Base-by-base conservation (phyloP, 2,329 filamentous ascomycete species). In the Penicillium olsonii region DNA sequence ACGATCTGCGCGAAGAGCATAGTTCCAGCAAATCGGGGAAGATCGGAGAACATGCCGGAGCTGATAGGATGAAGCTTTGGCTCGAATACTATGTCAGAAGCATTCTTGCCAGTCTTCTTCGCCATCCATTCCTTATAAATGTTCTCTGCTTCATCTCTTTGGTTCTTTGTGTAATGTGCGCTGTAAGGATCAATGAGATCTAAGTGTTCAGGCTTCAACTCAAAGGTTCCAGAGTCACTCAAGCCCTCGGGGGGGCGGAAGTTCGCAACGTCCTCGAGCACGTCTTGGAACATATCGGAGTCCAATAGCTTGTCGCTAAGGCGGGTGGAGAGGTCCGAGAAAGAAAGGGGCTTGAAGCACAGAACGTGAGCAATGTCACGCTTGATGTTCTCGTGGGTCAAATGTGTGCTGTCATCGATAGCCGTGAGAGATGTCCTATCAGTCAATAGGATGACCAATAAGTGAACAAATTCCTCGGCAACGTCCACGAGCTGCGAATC, bases 271-370 rank as follows among this genome's bases (percentile, higher is more conserved):
- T 92, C 86, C 51, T 91, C 85, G 5, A 99, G 79, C 2, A 96
- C 84, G 22, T 84, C 81, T 54, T 92, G 85, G 69, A 96, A 96
- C 51, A 91, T 87, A 56, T 96, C 90, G 53, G 90, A 86, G 49
- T 97, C 94, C 55, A 91, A 86, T 50, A 94, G 86, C 63, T 90
- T 90, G 64, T 99, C 94, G 0, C 91, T 90, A 15, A 99, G 78
- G 56, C 92, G 91, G 60, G 81, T 83, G 40, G 86, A 88, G 47
- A 99, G 86, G 57, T 97, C 94, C 10, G 92, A 95, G 75, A 94
- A 97, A 0, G 92, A 95, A 5, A 99, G 77, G 0, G 94, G 92
- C 71, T 95, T 95, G 79, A 97, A 97, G 75, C 92, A 97, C 22
- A 99, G 78, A 6, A 95, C 89, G 68, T 99, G 95, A 2, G 87